phyloP scores from a whole-genome alignment of 2,329 filamentous ascomycete genomes.

The Mycosphaerella sp. region DNA sequence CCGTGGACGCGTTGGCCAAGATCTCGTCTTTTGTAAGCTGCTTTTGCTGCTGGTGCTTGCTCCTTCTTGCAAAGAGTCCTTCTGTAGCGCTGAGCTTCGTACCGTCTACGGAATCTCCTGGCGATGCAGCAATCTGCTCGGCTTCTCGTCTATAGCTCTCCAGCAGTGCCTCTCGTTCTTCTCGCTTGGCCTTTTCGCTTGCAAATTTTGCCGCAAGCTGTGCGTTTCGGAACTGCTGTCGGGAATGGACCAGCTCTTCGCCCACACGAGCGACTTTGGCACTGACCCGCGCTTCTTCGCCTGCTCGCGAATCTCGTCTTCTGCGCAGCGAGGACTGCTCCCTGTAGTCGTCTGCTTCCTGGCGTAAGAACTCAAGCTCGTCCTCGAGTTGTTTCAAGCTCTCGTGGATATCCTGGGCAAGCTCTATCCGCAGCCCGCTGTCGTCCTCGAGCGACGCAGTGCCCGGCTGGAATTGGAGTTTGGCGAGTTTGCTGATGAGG shows the following conservation, averaged over 20 bases:
- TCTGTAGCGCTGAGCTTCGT: constrained; percentile 30
- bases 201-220: constrained; percentile 72
- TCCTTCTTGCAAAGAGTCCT: constrained; percentile 35
- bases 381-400: constrained; percentile 72
- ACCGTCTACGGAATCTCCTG: constrained; percentile 21
- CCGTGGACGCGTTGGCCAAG: constrained; percentile 66
- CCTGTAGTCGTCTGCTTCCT: constrained; percentile 68
- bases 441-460: constrained; percentile 55
- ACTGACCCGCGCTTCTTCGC: constrained; percentile 52
- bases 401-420: constrained; percentile 74
- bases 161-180: constrained; percentile 56
- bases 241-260: constrained; percentile 62
- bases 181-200: constrained; percentile 64
- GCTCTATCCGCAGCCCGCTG: constrained; percentile 57
- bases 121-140: constrained; percentile 38
- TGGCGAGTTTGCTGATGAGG: constrained; percentile 52
- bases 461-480: constrained; percentile 56
- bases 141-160: constrained; percentile 22
- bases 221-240: constrained; percentile 71
- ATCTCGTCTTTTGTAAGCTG: constrained; percentile 65
- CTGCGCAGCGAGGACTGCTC: constrained; percentile 30
- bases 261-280: constrained; percentile 61
- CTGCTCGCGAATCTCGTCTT: constrained; percentile 26
- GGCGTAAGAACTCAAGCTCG: constrained; percentile 71
- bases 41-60: constrained; percentile 35